Conservation (phyloP, 2,329 filamentous ascomycete species). For the Fusarium odoratissimum region DNA sequence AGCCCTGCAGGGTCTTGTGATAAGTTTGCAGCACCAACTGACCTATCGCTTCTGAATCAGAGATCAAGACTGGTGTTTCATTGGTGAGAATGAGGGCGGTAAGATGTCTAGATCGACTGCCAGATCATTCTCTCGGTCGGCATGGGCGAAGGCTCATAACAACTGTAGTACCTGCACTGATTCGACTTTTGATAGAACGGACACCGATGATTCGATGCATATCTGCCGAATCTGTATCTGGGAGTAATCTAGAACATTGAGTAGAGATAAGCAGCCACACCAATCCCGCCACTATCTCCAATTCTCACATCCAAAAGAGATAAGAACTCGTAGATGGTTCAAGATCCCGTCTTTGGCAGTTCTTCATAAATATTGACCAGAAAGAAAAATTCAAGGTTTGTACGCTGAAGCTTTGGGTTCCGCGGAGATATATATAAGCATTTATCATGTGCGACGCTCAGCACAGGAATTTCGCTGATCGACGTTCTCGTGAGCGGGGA, state of each 20-base stretch:
- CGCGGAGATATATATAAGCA: background rate
- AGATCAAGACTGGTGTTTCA: fast-evolving
- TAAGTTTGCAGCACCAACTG: background rate
- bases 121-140: background rate
- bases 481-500: background rate
- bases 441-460: background rate
- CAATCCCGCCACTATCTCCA: background rate
- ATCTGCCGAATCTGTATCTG: fast-evolving
- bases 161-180: fast-evolving
- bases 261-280: background rate
- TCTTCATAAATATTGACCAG: fast-evolving
- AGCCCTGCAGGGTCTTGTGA: background rate
- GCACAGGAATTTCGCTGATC: background rate
- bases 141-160: background rate
- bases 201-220: no score
- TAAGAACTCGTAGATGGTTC: background rate
- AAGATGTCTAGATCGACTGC: background rate
- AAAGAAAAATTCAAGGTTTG: fast-evolving
- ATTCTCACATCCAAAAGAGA: background rate
- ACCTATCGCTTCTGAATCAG: background rate
- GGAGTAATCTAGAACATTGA: background rate
- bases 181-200: fast-evolving
- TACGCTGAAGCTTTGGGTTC: fast-evolving
- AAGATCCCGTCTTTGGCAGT: background rate
- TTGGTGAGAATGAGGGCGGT: background rate